These are phyloP conservation scores for Phytophthora meadii DNA, from an alignment of 352 stramenopile genomes.

Conservation along the genomic window DNA sequence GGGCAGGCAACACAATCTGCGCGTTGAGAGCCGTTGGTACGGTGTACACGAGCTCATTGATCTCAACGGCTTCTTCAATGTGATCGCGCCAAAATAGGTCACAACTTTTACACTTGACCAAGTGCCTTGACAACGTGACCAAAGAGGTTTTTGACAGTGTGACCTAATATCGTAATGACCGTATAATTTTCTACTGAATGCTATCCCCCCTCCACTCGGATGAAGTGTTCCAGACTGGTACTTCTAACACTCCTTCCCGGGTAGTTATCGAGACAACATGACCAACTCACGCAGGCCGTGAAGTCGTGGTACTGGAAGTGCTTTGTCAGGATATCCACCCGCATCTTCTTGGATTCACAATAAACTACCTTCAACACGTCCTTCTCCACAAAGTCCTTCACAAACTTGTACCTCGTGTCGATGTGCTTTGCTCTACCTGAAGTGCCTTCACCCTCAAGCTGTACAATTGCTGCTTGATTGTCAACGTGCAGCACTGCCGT, in stretches of 20 bases:
- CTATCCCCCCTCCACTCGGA: too few relatives aligned
- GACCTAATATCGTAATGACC: too few relatives aligned
- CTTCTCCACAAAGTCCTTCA: constrained; percentile 23
- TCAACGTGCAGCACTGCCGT: constrained; percentile 6
- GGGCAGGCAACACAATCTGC: too few relatives aligned
- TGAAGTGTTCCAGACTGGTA: too few relatives aligned
- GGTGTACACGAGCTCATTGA: too few relatives aligned
- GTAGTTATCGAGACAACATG: constrained; percentile 7
- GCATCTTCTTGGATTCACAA: constrained; percentile 24
- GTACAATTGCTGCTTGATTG: constrained; percentile 22
- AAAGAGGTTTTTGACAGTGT: too few relatives aligned
- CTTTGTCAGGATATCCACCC: constrained; percentile 24
- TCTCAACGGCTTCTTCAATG: too few relatives aligned
- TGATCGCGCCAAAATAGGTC: too few relatives aligned
- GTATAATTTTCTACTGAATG: too few relatives aligned
- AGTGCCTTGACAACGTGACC: too few relatives aligned
- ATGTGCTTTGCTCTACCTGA: constrained; percentile 16
- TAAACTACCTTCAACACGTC: constrained; percentile 4
- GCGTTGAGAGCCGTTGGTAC: too few relatives aligned
- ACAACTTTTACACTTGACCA: too few relatives aligned
- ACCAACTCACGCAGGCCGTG: constrained; percentile 7
- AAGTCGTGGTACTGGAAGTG: constrained; percentile 7
- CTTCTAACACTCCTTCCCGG: constrained; percentile 14
- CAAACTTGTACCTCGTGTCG: constrained; percentile 18
- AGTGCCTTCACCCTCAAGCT: constrained; percentile 18